phyloP scores from a whole-genome alignment of 495 filamentous ascomycete species.

The Sordaria brevicollis region DNA sequence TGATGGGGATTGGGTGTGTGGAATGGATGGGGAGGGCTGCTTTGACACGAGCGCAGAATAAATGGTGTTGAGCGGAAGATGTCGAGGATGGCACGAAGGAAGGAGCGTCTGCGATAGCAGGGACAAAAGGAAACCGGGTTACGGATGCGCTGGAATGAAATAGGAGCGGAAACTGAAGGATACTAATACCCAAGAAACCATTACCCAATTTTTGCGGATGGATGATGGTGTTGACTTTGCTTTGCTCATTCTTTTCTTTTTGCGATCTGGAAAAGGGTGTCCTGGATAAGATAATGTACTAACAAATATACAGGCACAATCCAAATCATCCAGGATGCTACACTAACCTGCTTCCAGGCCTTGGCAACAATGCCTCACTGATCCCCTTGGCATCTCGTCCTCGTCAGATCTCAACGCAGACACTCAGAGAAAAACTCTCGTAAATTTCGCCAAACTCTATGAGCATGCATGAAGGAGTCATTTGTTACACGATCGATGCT shows the following conservation, averaged over 20 bases:
- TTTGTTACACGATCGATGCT: neutral
- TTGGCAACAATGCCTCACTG: neutral
- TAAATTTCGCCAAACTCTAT: neutral
- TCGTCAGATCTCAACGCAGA: neutral
- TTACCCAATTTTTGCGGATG: no score
- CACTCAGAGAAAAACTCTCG: neutral
- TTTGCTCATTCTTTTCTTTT: no score
- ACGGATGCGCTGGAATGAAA: neutral
- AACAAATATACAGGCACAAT: neutral
- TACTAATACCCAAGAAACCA: neutral
- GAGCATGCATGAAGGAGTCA: neutral
- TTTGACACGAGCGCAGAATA: no score
- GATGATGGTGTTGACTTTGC: no score
- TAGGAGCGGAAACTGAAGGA: neutral
- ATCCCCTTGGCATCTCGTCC: neutral
- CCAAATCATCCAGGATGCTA: neutral
- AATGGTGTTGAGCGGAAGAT: no score
- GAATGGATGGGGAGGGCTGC: no score
- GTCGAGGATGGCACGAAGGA: neutral
- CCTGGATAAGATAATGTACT: neutral
- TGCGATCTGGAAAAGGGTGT: no score
- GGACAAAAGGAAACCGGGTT: neutral
- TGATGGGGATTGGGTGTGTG: neutral
- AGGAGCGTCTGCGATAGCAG: neutral
- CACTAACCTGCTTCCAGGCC: neutral